Percentiles rank a stretch among this genome's conserved stretches.
Evolutionary conservation across 441 rosid species (phyloP).

Genomic region (Syzygium syzygioides): DNA sequence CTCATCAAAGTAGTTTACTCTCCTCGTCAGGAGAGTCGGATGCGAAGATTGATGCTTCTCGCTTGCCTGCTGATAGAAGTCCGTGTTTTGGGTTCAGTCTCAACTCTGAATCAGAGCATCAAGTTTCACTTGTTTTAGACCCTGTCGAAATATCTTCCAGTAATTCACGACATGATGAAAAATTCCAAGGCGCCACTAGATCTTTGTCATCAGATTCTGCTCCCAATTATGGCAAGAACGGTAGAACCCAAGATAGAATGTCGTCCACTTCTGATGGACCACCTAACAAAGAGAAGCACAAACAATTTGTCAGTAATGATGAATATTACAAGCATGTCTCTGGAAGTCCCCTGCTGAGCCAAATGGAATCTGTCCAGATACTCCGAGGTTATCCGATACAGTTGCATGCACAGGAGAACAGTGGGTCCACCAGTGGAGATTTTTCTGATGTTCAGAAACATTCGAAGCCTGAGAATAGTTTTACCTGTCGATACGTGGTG

Average conservation of each 20-base stretch:
- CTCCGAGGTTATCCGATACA: slow-evolving; percentile 39
- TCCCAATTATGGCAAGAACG: slow-evolving; percentile 21
- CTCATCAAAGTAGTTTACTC: slow-evolving; percentile 16
- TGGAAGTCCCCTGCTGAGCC: slow-evolving; percentile 24
- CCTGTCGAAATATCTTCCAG: slow-evolving; percentile 26
- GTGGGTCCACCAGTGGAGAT: slow-evolving; percentile 25
- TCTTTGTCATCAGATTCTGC: slow-evolving; percentile 23
- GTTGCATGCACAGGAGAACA: slow-evolving; percentile 35
- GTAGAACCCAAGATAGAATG: slow-evolving; percentile 24
- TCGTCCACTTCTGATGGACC: slow-evolving; percentile 25
- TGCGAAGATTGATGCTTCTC: slow-evolving; percentile 12
- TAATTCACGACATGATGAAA: slow-evolving; percentile 21
- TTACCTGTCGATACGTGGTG: slow-evolving; percentile 15
- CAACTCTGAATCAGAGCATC: slow-evolving; percentile 28
- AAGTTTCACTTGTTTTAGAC: slow-evolving; percentile 26
- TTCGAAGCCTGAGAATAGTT: slow-evolving; percentile 30
- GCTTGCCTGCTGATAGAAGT: slow-evolving; percentile 19
- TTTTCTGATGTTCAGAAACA: slow-evolving; percentile 22
- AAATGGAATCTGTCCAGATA: slow-evolving; percentile 29
- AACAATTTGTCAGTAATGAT: slow-evolving; percentile 18
- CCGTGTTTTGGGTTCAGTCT: slow-evolving; percentile 29
- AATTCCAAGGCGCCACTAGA: slow-evolving; percentile 13
- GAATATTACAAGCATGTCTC: slow-evolving; percentile 21
- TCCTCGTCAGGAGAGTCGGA: slow-evolving; percentile 25
- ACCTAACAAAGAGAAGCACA: slow-evolving; percentile 20